Conservation (phyloP, 257 asterid genomes). For the Voacanga thouarsii region DNA sequence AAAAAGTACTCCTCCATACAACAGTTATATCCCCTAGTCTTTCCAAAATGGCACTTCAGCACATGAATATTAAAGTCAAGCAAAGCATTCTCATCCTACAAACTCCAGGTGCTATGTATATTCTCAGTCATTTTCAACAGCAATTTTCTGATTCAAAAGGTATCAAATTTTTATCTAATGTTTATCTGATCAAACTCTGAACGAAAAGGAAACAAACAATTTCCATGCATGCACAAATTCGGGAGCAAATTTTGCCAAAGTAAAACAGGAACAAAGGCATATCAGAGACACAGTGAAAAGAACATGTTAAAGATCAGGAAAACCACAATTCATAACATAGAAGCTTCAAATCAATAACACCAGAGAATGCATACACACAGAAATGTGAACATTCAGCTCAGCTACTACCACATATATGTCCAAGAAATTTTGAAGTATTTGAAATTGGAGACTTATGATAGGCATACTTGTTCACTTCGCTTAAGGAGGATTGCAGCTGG, state of each 20-base stretch:
- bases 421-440: slow-evolving; percentile 14
- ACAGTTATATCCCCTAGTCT: too few relatives aligned
- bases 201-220: background rate
- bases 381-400: background rate
- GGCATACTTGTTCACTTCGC: slow-evolving; percentile 76
- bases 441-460: background rate
- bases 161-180: too few relatives aligned
- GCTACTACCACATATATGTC: background rate
- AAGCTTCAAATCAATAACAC: background rate
- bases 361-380: background rate
- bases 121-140: too few relatives aligned
- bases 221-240: background rate
- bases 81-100: too few relatives aligned
- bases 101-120: too few relatives aligned
- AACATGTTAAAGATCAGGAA: background rate
- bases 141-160: too few relatives aligned
- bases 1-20: too few relatives aligned
- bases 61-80: too few relatives aligned
- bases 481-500: slow-evolving; percentile 74
- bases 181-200: too few relatives aligned
- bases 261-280: background rate
- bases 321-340: background rate
- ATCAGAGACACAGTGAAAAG: background rate
- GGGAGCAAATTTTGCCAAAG: background rate
- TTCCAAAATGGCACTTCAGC: too few relatives aligned